phyloP scores from a whole-genome alignment of 768 basidiomycete species.

The Cystobasidium onofrii region DNA sequence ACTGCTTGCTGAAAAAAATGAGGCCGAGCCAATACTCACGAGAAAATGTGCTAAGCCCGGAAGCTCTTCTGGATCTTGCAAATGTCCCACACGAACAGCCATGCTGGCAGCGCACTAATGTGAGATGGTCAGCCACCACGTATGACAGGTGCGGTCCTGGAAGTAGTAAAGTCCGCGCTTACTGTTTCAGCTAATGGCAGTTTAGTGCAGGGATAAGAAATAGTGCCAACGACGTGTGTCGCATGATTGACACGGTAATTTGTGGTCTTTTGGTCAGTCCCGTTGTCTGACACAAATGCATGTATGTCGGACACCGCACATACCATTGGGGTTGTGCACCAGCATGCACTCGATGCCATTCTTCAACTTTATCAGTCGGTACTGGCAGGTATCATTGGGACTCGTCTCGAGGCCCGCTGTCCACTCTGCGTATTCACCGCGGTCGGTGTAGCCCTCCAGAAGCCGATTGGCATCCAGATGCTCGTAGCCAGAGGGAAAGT shows the following conservation, averaged over 20 bases:
- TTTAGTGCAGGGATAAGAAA: background rate
- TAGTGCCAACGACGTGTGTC: no score
- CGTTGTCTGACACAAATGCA: no score
- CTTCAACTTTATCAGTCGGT: background rate
- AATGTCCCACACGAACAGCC: slow-evolving; percentile 6
- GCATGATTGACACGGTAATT: no score
- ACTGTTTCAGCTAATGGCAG: background rate
- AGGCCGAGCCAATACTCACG: background rate
- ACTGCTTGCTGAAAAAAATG: background rate
- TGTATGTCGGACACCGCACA: background rate
- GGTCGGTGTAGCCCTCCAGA: background rate
- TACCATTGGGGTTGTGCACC: background rate
- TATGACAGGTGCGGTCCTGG: background rate
- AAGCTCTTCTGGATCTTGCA: slow-evolving; percentile 20
- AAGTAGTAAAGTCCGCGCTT: background rate
- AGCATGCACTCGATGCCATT: slow-evolving; percentile 16
- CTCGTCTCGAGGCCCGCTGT: background rate
- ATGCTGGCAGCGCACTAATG: slow-evolving; percentile 3
- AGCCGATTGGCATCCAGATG: slow-evolving; percentile 3
- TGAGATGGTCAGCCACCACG: no score
- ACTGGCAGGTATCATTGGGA: background rate
- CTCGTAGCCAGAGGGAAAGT: background rate
- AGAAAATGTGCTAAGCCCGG: slow-evolving; percentile 31
- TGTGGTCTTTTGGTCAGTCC: slow-evolving; percentile 1
- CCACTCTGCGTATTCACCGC: background rate